Conservation (phyloP, 2,329 filamentous ascomycete species). For the Monilinia polystroma region DNA sequence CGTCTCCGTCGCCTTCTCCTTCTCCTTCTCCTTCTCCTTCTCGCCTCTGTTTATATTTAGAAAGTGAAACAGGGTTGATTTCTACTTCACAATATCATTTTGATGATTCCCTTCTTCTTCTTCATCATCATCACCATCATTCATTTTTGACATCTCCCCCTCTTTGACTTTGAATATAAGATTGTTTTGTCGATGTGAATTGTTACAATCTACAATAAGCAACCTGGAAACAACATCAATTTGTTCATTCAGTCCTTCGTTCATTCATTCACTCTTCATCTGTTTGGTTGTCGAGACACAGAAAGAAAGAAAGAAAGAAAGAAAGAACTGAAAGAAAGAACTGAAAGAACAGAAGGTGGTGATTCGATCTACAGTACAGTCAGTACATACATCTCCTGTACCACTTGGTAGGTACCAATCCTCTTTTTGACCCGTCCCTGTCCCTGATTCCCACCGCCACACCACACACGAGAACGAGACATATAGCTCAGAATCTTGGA, state of each 20-base stretch:
- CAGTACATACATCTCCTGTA: not conserved
- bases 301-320: not conserved
- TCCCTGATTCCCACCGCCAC: not conserved
- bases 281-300: not conserved
- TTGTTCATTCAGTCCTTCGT: no score
- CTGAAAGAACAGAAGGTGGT: no score
- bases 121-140: not conserved
- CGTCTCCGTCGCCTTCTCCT: no score
- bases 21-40: no score
- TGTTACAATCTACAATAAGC: no score
- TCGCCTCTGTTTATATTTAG: no score
- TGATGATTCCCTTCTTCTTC: not conserved
- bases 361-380: not conserved
- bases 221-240: no score
- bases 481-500: not conserved
- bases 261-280: conserved; percentile 1
- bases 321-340: no score
- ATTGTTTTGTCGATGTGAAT: no score
- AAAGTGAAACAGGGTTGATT: conserved; percentile 15
- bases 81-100: not conserved
- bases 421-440: not conserved
- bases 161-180: no score
- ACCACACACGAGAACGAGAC: not conserved
- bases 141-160: not conserved
- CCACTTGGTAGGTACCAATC: no score